These are phyloP conservation scores for Erodium moschatum DNA, from an alignment of 441 rosid species.

Conservation along the genomic window DNA sequence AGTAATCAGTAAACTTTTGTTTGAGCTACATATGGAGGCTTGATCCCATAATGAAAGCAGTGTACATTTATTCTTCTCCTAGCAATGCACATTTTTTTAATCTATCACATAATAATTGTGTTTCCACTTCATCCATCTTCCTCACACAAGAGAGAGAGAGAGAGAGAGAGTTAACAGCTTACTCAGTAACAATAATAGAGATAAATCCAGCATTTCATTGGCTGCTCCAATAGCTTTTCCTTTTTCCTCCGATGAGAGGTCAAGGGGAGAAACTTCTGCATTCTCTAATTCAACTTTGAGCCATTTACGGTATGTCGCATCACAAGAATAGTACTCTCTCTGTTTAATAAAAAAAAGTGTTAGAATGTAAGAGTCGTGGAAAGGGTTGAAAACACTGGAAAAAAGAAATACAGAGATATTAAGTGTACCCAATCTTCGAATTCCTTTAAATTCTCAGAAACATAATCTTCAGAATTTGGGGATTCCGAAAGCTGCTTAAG, in stretches of 20 bases:
- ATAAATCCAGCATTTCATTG: constrained; percentile 53
- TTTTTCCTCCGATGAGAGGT: constrained; percentile 73
- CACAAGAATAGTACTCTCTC: constrained; percentile 93
- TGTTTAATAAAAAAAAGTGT: constrained; percentile 25
- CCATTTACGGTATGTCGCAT: constrained; percentile 93
- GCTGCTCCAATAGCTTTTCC: constrained; percentile 59
- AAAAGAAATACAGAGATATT: constrained; percentile 9
- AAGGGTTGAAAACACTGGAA: constrained; percentile 11
- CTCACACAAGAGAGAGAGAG: background rate
- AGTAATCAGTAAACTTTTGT: too few relatives aligned
- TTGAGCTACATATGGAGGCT: too few relatives aligned
- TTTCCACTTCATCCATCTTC: too few relatives aligned
- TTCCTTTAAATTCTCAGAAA: constrained; percentile 74
- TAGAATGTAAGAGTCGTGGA: constrained; percentile 8
- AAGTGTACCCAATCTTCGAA: constrained; percentile 85
- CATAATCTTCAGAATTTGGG: constrained; percentile 52
- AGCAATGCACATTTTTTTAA: too few relatives aligned
- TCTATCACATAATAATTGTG: too few relatives aligned
- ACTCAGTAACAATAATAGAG: constrained; percentile 58
- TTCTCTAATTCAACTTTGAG: constrained; percentile 71
- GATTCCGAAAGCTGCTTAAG: constrained; percentile 84
- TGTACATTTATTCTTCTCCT: too few relatives aligned
- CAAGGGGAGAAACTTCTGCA: constrained; percentile 54
- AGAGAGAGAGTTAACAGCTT: constrained; percentile 27
- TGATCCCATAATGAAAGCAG: too few relatives aligned